Evolutionary conservation across 371 early-diverging fungal species (phyloP).

Genomic region (Zancudomyces culisetae): DNA sequence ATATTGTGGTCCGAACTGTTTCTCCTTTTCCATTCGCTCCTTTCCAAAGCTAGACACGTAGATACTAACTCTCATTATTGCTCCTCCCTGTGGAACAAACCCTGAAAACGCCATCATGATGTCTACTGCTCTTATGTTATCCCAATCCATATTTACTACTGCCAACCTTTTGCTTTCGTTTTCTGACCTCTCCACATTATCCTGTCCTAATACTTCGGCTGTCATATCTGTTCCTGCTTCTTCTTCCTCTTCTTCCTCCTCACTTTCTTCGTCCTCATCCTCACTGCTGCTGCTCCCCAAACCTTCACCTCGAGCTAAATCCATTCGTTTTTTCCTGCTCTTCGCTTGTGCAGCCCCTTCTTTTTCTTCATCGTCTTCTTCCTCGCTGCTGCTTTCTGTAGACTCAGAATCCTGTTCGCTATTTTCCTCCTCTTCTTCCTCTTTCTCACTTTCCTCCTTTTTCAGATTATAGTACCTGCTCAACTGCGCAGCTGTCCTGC

Average conservation of each 20-base stretch:
- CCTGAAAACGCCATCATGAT: slow-evolving; percentile 68
- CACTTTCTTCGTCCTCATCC: slow-evolving; percentile 19
- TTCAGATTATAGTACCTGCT: slow-evolving; percentile 7
- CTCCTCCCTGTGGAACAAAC: slow-evolving; percentile 60
- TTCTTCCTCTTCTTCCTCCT: slow-evolving; percentile 28
- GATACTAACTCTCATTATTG: slow-evolving; percentile 56
- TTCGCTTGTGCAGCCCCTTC: slow-evolving; percentile 4
- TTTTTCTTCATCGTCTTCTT: slow-evolving; percentile 9
- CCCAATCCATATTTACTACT: slow-evolving; percentile 95
- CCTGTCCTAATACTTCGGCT: slow-evolving; percentile 11
- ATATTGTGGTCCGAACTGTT: slow-evolving; percentile 41
- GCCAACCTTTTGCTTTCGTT: slow-evolving; percentile 63
- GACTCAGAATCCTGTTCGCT: slow-evolving; percentile 3
- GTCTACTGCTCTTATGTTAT: slow-evolving; percentile 69
- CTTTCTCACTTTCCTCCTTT: slow-evolving; percentile 10
- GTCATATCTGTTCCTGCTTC: too few relatives aligned
- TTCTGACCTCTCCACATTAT: slow-evolving; percentile 6
- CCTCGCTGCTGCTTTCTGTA: slow-evolving; percentile 20
- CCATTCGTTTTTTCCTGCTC: slow-evolving; percentile 7
- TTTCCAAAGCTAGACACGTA: slow-evolving; percentile 94
- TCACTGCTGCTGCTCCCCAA: slow-evolving; percentile 35
- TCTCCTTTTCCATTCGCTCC: slow-evolving; percentile 51
- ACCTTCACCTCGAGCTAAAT: slow-evolving; percentile 75
- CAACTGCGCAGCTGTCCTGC: slow-evolving; percentile 13
- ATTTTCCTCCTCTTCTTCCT: slow-evolving; percentile 18